Base-by-base conservation (phyloP, 1,284 basidiomycete species). In the Pseudozyma hubeiensis region DNA sequence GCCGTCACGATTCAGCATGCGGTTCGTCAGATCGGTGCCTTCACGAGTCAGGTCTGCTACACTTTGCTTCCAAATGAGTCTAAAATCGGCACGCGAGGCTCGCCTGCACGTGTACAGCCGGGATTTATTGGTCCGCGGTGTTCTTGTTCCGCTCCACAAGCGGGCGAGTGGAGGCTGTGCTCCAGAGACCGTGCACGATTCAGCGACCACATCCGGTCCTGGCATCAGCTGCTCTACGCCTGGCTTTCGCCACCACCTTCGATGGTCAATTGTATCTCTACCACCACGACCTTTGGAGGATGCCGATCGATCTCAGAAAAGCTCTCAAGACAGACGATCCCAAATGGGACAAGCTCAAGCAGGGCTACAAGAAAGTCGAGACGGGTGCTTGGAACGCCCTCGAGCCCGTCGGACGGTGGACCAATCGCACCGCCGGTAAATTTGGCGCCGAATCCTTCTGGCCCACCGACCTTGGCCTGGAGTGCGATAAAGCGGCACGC, bases 361-460 rank as follows among this genome's bases (percentile, higher is more conserved):
- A 62, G 30, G 60, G 67, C 49, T 78, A 60, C 34, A 80, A 80
- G 53, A 80, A 79, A 56, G 71, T 76, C 33, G 79, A 80, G 56
- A 80, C 79, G 1, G 76, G 59, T 11, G 55, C 75, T 19, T 79
- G 78, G 75, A 65, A 68, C n/a, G 74, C 56, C 6, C 58, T 78
- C 1, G 75, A 68, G 4, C 78, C 78, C 1, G 64, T 79, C 5
- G 78, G 78, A 7, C 56, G 64, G 7, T 78, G 72, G 66, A 61
- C 71, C 43, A 80, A 81, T 53, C 60, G 61, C 8, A 63, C 67
- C 13, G 69, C 66, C 9, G 77, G 73, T 29, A 74, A 73, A 53
- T 51, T 79, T 8, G 81, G 81, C 40, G 72, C 77, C 30, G 81
- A 83, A 54, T 68, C 72, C 5, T 83, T 83, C 65, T 83, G 78